Evolutionary conservation across 495 filamentous ascomycete genomes (phyloP), one percentile per base, ranked within the genome.

Genomic region (Penicillium angulare): DNA sequence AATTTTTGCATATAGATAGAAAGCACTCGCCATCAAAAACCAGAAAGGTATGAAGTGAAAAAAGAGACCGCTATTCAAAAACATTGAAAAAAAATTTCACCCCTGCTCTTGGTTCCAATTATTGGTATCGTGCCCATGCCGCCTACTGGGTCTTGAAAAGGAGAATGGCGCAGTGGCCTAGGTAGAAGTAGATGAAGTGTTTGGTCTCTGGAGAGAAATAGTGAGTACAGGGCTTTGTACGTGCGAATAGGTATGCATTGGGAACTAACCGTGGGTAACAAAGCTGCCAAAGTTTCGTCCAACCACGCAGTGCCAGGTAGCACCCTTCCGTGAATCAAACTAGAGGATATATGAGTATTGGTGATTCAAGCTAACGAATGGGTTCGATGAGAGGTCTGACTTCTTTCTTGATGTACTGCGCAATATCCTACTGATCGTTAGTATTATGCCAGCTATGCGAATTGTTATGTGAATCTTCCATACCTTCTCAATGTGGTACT

Each of bases 171-270:
- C 89, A 96, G 79, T 97, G 93, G 41, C 93, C 93, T 52, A 97
- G 88, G 75, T 97, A 97, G 80, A 99, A 99, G 78, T 99, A 99
- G 67, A 97, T 97, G 77, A 99, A 99, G 73, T 99, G 93, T 74
- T 96, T 96, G 33, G 93, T 97, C 68, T 99, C 92, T 97, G 74
- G 3, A 21, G 40, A 23, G 38, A 23, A 38, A 22, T 21, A 22
- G 17, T 58, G 15, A 62, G 63, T 51, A 50, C 52, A 21, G 23
- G 17, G 20, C 15, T 35, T 22, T 21, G 45, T 4, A n/a, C n/a
- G n/a, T n/a, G n/a, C n/a, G n/a, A n/a, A 43, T 1, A 7, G 15
- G 15, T 18, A 18, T 6, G 8, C 3, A 21, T 24, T 34, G 5
- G 17, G 12, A 17, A 54, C 79, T 50, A 81, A 95, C 92, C 93